These are phyloP conservation scores for Aspergillus amoenus DNA, from an alignment of 2,329 filamentous ascomycete genomes.

Conservation along the genomic window DNA sequence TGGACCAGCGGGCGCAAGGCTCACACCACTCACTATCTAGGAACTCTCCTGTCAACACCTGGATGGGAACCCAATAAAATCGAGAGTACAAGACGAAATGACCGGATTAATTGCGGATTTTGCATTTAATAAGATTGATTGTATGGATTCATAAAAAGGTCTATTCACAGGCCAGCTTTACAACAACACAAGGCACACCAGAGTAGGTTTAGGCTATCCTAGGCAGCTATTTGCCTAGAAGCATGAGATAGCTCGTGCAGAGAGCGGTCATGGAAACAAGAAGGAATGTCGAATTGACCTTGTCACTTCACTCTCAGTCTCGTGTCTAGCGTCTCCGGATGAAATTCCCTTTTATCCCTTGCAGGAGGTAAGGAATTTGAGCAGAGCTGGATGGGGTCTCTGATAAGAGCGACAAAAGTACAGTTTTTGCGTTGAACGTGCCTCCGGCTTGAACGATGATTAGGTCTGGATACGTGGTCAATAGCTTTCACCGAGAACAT, in stretches of 20 bases:
- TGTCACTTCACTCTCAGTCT: neutral
- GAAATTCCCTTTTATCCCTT: neutral
- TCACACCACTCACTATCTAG: neutral
- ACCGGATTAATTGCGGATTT: neutral
- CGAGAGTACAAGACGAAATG: neutral
- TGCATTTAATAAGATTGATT: neutral
- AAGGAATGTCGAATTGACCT: neutral
- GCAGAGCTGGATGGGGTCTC: neutral
- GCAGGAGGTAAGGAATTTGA: slow-evolving; percentile 2
- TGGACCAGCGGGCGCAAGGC: slow-evolving; percentile 6
- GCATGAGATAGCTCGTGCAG: neutral
- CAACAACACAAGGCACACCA: neutral
- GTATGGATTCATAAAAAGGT: neutral
- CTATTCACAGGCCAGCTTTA: neutral
- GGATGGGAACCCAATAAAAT: neutral
- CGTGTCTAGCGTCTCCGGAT: neutral
- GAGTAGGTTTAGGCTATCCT: neutral
- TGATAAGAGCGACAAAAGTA: neutral
- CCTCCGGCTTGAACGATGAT: neutral
- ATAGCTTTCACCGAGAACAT: neutral
- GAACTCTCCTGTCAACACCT: neutral
- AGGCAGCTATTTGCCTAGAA: neutral
- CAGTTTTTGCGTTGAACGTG: neutral
- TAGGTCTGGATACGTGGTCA: neutral
- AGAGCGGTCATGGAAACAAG: neutral